Percentiles rank a stretch among this genome's conserved stretches.
Evolutionary conservation across 1,139 yeast species (phyloP).

Genomic region (Kluyveromyces sp.): DNA sequence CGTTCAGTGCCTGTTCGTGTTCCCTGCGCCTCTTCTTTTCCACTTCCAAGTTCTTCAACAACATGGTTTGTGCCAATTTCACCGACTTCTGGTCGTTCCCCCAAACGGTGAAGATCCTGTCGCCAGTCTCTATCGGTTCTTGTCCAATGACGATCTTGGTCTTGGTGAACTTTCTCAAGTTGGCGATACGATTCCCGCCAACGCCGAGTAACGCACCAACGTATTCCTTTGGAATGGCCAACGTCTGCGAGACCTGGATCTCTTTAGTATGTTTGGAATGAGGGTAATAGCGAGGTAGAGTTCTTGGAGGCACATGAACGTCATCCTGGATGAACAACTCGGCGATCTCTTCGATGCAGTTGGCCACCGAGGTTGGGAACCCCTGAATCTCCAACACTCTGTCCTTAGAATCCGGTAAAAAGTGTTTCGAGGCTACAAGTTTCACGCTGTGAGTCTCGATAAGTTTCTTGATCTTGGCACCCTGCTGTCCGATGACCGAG

Average conservation of each 20-base stretch:
- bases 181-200: constrained; percentile 80
- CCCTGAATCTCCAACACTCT: constrained; percentile 88
- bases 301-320: constrained; percentile 17
- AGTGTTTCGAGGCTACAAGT: constrained; percentile 84
- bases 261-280: constrained; percentile 16
- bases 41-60: constrained; percentile 55
- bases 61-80: constrained; percentile 28
- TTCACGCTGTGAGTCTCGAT: constrained; percentile 66
- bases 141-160: constrained; percentile 76
- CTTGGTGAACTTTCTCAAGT: constrained; percentile 72
- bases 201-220: constrained; percentile 91
- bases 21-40: constrained; percentile 62
- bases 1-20: constrained; percentile 13
- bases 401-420: constrained; percentile 78
- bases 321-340: constrained; percentile 23
- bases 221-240: constrained; percentile 63
- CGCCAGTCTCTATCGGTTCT: constrained; percentile 56
- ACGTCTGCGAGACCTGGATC: constrained; percentile 21
- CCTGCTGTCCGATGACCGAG: constrained; percentile 80
- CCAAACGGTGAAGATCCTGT: constrained; percentile 64
- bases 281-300: constrained; percentile 23
- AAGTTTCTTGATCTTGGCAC: constrained; percentile 71
- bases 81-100: constrained; percentile 44
- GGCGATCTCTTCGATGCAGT: constrained; percentile 49
- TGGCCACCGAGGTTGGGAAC: constrained; percentile 57